Percentiles rank a stretch among this genome's conserved stretches.
Evolutionary conservation across 2,329 filamentous ascomycete genomes (phyloP).

Genomic region (Aspergillus ochraceus): DNA sequence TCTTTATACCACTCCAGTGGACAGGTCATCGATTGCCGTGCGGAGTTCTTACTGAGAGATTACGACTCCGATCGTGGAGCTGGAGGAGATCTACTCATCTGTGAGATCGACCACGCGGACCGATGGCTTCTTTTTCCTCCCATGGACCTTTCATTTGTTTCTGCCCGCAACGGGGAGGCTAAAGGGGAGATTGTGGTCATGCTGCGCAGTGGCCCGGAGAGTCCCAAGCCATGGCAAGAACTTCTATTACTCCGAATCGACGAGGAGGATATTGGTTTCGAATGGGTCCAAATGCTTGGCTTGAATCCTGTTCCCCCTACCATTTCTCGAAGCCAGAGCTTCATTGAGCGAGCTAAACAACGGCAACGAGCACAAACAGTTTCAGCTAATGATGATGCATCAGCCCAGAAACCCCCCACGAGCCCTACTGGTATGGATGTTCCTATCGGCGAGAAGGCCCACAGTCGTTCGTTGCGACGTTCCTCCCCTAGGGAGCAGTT

Average conservation of each 20-base stretch:
- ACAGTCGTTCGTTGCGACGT: slow-evolving; percentile 47
- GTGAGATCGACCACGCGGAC: slow-evolving; percentile 76
- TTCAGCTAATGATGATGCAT: slow-evolving; percentile 21
- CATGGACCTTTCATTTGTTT: slow-evolving; percentile 69
- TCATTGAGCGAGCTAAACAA: slow-evolving; percentile 47
- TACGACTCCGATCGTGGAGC: slow-evolving; percentile 66
- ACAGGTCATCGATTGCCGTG: slow-evolving; percentile 82
- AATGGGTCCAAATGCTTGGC: slow-evolving; percentile 90
- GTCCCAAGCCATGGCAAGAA: slow-evolving; percentile 74
- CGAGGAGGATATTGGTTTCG: slow-evolving; percentile 72
- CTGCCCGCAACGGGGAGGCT: slow-evolving; percentile 74
- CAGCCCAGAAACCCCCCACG: slow-evolving; percentile 41
- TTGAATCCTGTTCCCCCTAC: slow-evolving; percentile 61
- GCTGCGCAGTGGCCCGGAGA: slow-evolving; percentile 70
- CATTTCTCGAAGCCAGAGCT: slow-evolving; percentile 56
- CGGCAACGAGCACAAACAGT: slow-evolving; percentile 28
- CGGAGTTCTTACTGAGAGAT: slow-evolving; percentile 85
- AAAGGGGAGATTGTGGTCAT: slow-evolving; percentile 78
- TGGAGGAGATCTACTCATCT: slow-evolving; percentile 83
- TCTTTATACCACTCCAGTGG: slow-evolving; percentile 85
- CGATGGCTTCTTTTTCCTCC: slow-evolving; percentile 92
- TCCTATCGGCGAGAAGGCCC: slow-evolving; percentile 60
- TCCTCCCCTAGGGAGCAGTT: slow-evolving; percentile 30
- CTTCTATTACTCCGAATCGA: slow-evolving; percentile 75
- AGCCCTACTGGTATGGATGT: slow-evolving; percentile 58